Percentiles rank a stretch among this genome's conserved stretches.
Conservation (phyloP, 2,329 filamentous ascomycete genomes). For the Fusarium nelsonii region DNA sequence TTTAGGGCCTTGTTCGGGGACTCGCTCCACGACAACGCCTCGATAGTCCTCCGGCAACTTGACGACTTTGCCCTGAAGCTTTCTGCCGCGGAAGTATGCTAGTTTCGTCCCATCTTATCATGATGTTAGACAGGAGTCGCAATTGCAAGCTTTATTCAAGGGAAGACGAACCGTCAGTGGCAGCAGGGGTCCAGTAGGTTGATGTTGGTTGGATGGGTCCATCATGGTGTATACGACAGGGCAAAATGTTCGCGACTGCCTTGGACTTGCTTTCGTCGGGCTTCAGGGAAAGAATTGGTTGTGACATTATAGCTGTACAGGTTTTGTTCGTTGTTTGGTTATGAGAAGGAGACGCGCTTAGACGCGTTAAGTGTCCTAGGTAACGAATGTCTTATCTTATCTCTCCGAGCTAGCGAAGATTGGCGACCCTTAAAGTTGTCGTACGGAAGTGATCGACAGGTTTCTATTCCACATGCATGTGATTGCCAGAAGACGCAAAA, state of each 20-base stretch:
- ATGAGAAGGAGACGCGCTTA: conserved; percentile 35
- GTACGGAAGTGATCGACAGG: too few species aligned
- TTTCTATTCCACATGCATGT: neutral
- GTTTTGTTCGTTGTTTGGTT: conserved; percentile 1
- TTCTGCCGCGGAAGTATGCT: conserved; percentile 83
- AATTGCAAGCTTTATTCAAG: neutral
- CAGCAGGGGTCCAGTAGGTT: conserved; percentile 77
- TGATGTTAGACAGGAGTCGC: conserved; percentile 11
- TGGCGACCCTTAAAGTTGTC: neutral
- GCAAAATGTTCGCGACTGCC: conserved; percentile 77
- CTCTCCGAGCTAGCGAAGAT: neutral
- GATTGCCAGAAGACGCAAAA: neutral
- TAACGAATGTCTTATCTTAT: conserved; percentile 27
- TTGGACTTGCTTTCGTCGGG: conserved; percentile 47
- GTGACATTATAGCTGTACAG: conserved; percentile 52
- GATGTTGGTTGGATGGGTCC: conserved; percentile 74
- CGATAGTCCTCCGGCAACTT: conserved; percentile 78
- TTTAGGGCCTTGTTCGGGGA: conserved; percentile 52
- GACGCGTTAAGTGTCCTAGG: conserved; percentile 40
- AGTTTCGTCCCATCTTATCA: conserved; percentile 63
- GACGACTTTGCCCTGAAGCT: conserved; percentile 76
- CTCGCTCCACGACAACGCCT: conserved; percentile 68
- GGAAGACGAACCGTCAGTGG: conserved; percentile 57
- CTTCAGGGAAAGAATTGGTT: conserved; percentile 59
- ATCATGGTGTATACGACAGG: conserved; percentile 83